These are phyloP conservation scores for Glonium stellatum DNA, from an alignment of 495 filamentous ascomycete genomes.

Conservation along the genomic window DNA sequence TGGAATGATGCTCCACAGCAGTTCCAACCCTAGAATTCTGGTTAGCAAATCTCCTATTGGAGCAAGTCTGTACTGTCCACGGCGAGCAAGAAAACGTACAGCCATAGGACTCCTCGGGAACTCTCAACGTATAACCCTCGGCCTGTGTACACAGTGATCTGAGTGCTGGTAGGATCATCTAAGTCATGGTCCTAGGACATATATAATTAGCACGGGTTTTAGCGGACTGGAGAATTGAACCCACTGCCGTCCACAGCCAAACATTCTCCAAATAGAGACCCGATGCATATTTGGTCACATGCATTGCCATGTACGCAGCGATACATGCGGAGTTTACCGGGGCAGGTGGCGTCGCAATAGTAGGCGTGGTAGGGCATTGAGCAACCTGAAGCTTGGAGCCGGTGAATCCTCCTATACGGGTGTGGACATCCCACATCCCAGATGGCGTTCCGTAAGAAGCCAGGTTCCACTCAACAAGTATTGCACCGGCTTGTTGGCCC, in stretches of 20 bases:
- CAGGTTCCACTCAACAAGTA: slow-evolving; percentile 38
- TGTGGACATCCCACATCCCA: slow-evolving; percentile 55
- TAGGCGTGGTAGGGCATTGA: slow-evolving; percentile 45
- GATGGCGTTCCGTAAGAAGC: slow-evolving; percentile 28
- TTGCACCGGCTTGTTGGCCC: slow-evolving; percentile 34
- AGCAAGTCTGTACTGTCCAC: neutral
- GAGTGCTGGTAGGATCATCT: slow-evolving; percentile 49
- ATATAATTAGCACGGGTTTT: slow-evolving; percentile 64
- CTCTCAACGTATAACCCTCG: slow-evolving; percentile 60
- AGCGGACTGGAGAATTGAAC: slow-evolving; percentile 38
- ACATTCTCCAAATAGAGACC: slow-evolving; percentile 56
- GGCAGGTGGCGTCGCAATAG: slow-evolving; percentile 40
- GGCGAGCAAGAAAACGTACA: slow-evolving; percentile 25
- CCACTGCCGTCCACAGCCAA: slow-evolving; percentile 58
- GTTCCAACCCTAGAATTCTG: slow-evolving; percentile 25
- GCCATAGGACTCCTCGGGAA: slow-evolving; percentile 46
- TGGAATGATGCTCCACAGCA: slow-evolving; percentile 33
- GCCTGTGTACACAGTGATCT: slow-evolving; percentile 63
- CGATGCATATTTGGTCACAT: slow-evolving; percentile 50
- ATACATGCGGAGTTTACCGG: slow-evolving; percentile 47
- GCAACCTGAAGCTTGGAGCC: slow-evolving; percentile 46
- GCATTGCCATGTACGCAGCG: slow-evolving; percentile 60
- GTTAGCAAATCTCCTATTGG: neutral
- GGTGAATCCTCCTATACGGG: slow-evolving; percentile 49
- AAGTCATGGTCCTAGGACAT: slow-evolving; percentile 60